Conservation (phyloP, 1,284 basidiomycete genomes). For the Flammula alnicola region DNA sequence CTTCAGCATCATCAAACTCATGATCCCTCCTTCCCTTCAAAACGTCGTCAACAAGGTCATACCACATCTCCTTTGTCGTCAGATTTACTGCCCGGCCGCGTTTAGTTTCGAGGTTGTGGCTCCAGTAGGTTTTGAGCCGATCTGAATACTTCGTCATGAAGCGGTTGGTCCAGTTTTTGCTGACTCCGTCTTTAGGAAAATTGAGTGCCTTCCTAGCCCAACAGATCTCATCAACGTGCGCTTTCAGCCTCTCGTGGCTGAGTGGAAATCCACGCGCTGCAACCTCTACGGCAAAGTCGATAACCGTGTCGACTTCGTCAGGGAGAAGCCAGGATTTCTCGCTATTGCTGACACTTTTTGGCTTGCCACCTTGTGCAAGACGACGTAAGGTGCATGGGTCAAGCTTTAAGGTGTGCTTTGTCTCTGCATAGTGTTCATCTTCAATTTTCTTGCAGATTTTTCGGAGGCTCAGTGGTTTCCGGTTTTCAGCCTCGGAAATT, state of each 20-base stretch:
- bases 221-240: constrained; percentile 36
- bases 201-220: constrained; percentile 27
- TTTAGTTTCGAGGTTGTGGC: constrained; percentile 33
- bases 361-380: constrained; percentile 20
- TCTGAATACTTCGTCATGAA: constrained; percentile 39
- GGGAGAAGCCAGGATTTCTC: constrained; percentile 30
- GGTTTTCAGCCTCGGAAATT: not conserved
- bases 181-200: constrained; percentile 39
- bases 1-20: not conserved
- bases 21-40: constrained; percentile 4
- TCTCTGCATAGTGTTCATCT: not conserved
- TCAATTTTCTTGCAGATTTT: constrained; percentile 7
- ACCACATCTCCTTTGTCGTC: constrained; percentile 35
- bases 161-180: constrained; percentile 39
- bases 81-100: constrained; percentile 42
- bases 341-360: constrained; percentile 25
- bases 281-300: constrained; percentile 31
- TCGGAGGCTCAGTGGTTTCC: constrained; percentile 4
- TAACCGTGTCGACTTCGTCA: constrained; percentile 30
- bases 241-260: constrained; percentile 34
- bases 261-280: constrained; percentile 39
- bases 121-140: constrained; percentile 31
- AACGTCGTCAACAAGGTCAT: constrained; percentile 26
- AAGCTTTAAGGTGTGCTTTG: constrained; percentile 8
- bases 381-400: not conserved